A percentile compares a stretch with the other conserved stretches of the same genome.
Conservation (phyloP, 192 early-diverging fungal species). For the Umbelopsis isabellina region DNA sequence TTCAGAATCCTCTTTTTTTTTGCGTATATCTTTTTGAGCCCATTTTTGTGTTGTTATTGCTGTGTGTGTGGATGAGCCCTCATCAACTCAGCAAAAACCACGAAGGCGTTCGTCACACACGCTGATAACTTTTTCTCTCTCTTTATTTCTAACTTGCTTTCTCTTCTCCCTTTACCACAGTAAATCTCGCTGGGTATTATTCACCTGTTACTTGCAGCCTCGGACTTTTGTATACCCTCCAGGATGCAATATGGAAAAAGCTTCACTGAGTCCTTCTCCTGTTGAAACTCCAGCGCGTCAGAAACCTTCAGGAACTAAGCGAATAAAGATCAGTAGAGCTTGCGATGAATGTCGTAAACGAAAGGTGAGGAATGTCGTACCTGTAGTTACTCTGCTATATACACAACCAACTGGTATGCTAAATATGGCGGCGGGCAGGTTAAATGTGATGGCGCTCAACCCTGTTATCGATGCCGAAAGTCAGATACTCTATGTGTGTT, state of each 20-base stretch:
- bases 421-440: conserved; percentile 24
- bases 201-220: background rate
- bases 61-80: background rate
- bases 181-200: background rate
- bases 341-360: conserved; percentile 43
- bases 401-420: too few relatives aligned
- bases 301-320: conserved; percentile 28
- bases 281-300: conserved; percentile 31
- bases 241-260: conserved; percentile 23
- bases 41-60: too few relatives aligned
- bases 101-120: conserved; percentile 16
- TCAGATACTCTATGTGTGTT: conserved; percentile 33
- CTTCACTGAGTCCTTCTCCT: conserved; percentile 25
- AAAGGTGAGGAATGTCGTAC: conserved; percentile 31
- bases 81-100: conserved; percentile 13
- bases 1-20: background rate
- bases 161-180: background rate
- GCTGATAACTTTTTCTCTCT: background rate
- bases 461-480: conserved; percentile 36
- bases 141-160: background rate
- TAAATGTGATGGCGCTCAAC: conserved; percentile 42
- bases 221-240: conserved; percentile 20
- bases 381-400: background rate
- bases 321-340: conserved; percentile 36
- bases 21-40: background rate